Conservation (phyloP, 176 grass and related monocot genomes). For the Musa troglodytarum region DNA sequence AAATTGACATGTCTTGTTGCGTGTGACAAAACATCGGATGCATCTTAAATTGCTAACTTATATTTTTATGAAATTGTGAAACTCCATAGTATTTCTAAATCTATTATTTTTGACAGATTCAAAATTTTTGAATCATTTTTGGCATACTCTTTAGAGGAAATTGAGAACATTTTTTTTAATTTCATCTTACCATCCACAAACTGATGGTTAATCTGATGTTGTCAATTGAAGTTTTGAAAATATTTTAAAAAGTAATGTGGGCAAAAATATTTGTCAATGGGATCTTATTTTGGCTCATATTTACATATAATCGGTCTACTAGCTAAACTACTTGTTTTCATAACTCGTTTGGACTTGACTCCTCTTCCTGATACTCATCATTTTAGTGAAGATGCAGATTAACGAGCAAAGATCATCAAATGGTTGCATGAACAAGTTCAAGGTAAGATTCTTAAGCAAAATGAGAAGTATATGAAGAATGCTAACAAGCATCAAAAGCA, state of each 20-base stretch:
- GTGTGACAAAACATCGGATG: background rate
- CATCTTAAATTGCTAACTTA: background rate
- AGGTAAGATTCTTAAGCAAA: too few species aligned
- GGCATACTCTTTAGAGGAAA: background rate
- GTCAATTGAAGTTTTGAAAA: background rate
- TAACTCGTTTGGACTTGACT: too few species aligned
- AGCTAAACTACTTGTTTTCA: too few species aligned
- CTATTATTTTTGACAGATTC: background rate
- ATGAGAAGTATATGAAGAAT: too few species aligned
- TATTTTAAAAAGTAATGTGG: background rate
- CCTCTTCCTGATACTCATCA: too few species aligned
- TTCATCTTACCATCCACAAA: background rate
- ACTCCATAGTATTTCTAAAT: background rate
- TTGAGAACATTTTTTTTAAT: background rate
- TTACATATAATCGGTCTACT: background rate
- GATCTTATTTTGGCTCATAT: background rate
- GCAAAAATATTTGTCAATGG: background rate
- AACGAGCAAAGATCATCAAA: too few species aligned
- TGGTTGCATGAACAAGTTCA: too few species aligned
- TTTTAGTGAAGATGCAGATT: too few species aligned
- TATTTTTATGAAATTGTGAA: conserved; percentile 27
- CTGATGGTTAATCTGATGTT: background rate
- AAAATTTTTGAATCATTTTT: background rate
- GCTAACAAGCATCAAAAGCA: too few species aligned
- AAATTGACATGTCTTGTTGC: background rate